Conservation (phyloP, 176 grass and related monocot species). For the Rhipidocladum racemiflorum region DNA sequence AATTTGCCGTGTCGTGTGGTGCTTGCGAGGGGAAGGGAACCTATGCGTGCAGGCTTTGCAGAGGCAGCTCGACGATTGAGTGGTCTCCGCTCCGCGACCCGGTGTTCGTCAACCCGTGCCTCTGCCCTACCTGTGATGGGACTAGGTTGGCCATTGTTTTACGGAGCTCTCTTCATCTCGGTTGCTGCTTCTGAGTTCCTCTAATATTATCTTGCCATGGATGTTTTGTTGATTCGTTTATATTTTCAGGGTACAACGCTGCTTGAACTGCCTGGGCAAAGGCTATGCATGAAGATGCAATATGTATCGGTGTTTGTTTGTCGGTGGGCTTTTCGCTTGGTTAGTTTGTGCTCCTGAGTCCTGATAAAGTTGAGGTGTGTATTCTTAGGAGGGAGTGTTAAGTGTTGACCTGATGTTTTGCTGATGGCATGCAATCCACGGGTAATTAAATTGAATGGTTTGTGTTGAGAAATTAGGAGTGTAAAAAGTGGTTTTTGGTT, state of each 20-base stretch:
- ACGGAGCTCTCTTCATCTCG: not conserved
- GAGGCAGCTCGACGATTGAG: constrained; percentile 57
- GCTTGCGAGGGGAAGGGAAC: constrained; percentile 78
- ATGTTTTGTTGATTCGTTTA: not conserved
- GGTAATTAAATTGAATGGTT: not conserved
- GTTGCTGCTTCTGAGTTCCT: not conserved
- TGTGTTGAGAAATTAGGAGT: not conserved
- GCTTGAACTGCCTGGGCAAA: constrained; percentile 83
- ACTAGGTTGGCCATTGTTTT: constrained; percentile 44
- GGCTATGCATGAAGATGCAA: constrained; percentile 53
- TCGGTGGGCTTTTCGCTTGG: not conserved
- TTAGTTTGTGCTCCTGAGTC: not conserved
- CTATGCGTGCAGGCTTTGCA: constrained; percentile 84
- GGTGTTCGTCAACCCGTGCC: constrained; percentile 75
- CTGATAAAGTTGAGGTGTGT: not conserved
- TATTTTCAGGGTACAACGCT: constrained; percentile 64
- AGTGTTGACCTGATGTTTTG: not conserved
- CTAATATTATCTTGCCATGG: not conserved
- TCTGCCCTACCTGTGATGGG: constrained; percentile 95
- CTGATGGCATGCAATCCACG: not conserved
- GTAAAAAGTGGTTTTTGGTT: not conserved
- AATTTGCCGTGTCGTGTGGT: constrained; percentile 55
- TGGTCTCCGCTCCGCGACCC: constrained; percentile 92
- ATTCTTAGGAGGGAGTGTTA: not conserved
- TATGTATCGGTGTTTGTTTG: not conserved